Evolutionary conservation across 164 flowering plant genomes (phyloP).

Genomic region (Amborella trichopoda): DNA sequence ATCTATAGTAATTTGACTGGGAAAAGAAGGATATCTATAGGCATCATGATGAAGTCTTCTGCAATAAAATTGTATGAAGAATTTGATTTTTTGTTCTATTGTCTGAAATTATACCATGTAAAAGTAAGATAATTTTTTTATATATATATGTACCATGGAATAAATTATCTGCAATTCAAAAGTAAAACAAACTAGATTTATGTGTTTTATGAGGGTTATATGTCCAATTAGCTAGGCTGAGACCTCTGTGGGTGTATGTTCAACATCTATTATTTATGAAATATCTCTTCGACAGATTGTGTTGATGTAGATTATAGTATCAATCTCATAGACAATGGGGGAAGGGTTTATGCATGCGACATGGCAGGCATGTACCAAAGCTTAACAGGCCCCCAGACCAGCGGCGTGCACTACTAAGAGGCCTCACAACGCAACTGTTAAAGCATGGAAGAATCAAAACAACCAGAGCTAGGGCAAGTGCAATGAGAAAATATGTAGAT

Average conservation of each 20-base stretch:
- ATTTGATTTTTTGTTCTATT: no score
- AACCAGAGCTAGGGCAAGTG: conserved; percentile 85
- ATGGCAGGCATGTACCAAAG: conserved; percentile 77
- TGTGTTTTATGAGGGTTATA: neutral
- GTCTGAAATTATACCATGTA: no score
- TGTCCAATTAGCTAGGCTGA: no score
- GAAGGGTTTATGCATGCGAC: conserved; percentile 73
- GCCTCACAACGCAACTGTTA: conserved; percentile 84
- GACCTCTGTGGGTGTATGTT: neutral
- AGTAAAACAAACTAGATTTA: no score
- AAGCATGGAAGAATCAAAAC: conserved; percentile 84
- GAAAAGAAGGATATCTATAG: no score
- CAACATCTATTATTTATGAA: no score
- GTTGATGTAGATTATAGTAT: conserved; percentile 25
- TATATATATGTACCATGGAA: no score
- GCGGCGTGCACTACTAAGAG: conserved; percentile 67
- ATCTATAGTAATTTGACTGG: no score
- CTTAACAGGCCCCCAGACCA: conserved; percentile 94
- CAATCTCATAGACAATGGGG: conserved; percentile 33
- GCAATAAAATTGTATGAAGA: no score
- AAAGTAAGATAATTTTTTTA: no score
- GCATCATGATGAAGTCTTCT: no score
- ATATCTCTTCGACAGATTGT: conserved; percentile 22
- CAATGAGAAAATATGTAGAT: conserved; percentile 81
- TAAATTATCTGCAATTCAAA: no score